Evolutionary conservation across 192 early-diverging fungal species (phyloP).

Genomic region (Gigaspora rosea): DNA sequence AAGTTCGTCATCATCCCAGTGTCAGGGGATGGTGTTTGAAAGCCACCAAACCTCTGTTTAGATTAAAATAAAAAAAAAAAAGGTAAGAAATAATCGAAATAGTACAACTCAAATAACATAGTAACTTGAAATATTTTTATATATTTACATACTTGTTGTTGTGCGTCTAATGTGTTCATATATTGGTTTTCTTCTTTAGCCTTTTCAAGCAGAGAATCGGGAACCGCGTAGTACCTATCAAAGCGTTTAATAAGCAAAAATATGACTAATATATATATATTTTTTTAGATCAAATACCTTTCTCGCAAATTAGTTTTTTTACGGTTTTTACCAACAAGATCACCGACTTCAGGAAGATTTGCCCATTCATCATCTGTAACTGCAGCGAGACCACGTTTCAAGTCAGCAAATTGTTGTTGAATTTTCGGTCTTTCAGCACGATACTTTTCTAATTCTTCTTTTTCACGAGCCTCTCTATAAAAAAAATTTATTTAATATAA

Average conservation of each 20-base stretch:
- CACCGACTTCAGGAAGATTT: slow-evolving; percentile 73
- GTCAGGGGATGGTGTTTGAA: slow-evolving; percentile 59
- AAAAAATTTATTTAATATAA: background rate
- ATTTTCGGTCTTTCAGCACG: slow-evolving; percentile 78
- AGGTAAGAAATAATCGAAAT: background rate
- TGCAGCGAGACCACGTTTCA: slow-evolving; percentile 79
- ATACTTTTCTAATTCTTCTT: slow-evolving; percentile 64
- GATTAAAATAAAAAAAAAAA: background rate
- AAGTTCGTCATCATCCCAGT: slow-evolving; percentile 83
- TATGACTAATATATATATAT: background rate
- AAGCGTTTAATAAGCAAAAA: background rate
- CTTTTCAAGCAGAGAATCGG: slow-evolving; percentile 61
- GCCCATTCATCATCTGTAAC: slow-evolving; percentile 91
- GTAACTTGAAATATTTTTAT: background rate
- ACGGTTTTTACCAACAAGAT: slow-evolving; percentile 80
- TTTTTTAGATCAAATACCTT: slow-evolving; percentile 41
- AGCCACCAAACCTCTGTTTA: slow-evolving; percentile 49
- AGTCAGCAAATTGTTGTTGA: slow-evolving; percentile 85
- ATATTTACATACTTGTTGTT: slow-evolving; percentile 42
- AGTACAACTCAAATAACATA: background rate
- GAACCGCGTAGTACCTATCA: slow-evolving; percentile 53
- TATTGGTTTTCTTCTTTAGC: slow-evolving; percentile 53
- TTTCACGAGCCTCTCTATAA: slow-evolving; percentile 70
- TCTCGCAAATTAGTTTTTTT: slow-evolving; percentile 61
- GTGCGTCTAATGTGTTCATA: slow-evolving; percentile 64